Evolutionary conservation across 352 stramenopile genomes (phyloP), one percentile per base, ranked within the genome.

Genomic region (Globisporangium paddicum): DNA sequence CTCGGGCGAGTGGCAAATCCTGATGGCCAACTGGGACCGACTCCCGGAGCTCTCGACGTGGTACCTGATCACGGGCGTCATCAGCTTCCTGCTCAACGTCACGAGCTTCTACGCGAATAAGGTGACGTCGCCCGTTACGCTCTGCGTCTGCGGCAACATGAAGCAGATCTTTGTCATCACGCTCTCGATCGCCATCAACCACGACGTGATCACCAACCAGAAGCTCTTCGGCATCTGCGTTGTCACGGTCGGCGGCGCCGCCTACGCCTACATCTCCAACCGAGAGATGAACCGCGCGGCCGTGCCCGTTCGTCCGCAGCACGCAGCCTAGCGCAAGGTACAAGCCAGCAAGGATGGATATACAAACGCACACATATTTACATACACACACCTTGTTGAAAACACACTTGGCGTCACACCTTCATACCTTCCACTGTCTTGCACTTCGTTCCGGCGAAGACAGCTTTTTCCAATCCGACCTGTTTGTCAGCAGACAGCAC

Each of bases 51-150:
- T 82, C 25, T 72, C 73, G 45, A 80, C 82, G 54, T 90, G 80
- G 82, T 93, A 86, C 66, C 38, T 94, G n/a, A 46, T 97, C 47
- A 96, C 87, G 42, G 93, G 92, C 38, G 64, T 96, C 23, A 79
- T 95, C 38, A 96, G 84, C 47, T 98, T 98, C 63, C 77, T 96
- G 57, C 83, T 98, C 28, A 98, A 98, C 68, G 82, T 98, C 60
- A 96, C 78, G 50, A 97, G 88, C 60, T 95, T 98, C 60, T 92
- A 96, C 67, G 89, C 94, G 41, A 98, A 98, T 73, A 97, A 97
- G 58, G 77, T 97, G 34, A 98, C 94, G 32, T 97, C 88, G 23
- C 85, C 94, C n/a, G 75, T 98, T 55, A 98, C 93, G 58, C 69
- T 98, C 16, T 96, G 82, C 55, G 96, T 98, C 41, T 93, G 91